Base-by-base conservation (phyloP, 2,329 filamentous ascomycete genomes). In the Trematosphaeria pertusa region DNA sequence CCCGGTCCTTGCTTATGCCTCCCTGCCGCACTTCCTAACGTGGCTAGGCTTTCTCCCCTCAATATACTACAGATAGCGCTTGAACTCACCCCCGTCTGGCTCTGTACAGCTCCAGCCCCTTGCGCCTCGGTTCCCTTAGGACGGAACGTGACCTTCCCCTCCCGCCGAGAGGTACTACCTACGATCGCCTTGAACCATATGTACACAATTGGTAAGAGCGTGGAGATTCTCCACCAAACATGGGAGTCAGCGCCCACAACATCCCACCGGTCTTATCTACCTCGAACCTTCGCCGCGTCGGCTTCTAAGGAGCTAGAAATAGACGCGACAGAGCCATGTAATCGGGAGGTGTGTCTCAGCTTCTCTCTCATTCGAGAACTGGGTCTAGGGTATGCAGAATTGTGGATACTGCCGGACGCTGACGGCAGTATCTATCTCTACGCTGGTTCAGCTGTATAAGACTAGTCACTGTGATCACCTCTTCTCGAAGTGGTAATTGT, bases 201-300 rank as follows among this genome's bases (percentile, higher is more conserved):
- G 21, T 30, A 37, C 24, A 36, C 31, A 42, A 26, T 36, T 26
- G 24, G 26, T 17, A 28, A 21, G 20, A 24, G 21, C 3, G 30
- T 35, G 17, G 15, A 19, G 12, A 40, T 20, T 32, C 40, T 37
- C 40, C 46, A 40, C 40, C 35, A 36, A 40, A 21, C 3, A 20
- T 8, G n/a, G 8, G 10, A 18, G 24, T 14, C 28, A 22, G 18
- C 21, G 36, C 37, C 30, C 40, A 36, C 17, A 14, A 14, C 19
- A 17, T 19, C 30, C 24, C 17, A 10, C n/a, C 19, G 19, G 26
- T 32, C 15, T 12, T 19, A 18, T 33, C 28, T n/a, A 18, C 7
- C 17, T 17, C 15, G 15, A 32, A n/a, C 15, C 22, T 4, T 20
- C 18, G 28, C 22, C 28, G 18, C 12, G 11, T 10, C 28, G 24